A percentile compares a stretch with the other conserved stretches of the same genome.
Conservation (phyloP, 1,284 basidiomycete species). For the Irpex sp. region DNA sequence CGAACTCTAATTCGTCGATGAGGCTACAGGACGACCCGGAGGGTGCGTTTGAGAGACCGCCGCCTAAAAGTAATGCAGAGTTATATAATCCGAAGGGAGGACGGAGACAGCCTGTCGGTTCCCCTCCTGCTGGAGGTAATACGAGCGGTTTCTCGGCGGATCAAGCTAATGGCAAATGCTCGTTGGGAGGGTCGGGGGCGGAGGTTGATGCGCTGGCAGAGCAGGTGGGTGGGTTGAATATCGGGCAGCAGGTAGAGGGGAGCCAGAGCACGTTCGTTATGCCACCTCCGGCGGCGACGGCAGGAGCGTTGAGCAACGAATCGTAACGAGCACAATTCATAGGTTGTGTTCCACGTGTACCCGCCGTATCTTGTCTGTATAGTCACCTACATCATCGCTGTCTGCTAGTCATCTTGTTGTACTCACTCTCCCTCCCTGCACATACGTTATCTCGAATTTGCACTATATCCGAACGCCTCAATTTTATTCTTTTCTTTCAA, state of each 20-base stretch:
- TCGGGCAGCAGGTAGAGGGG: not conserved
- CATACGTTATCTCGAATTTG: not conserved
- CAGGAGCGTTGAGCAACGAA: not conserved
- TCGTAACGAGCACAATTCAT: not conserved
- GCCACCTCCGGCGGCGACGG: not conserved
- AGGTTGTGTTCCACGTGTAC: not conserved
- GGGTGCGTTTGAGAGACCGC: conserved; percentile 44
- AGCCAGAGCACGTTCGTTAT: not conserved
- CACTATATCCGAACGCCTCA: not conserved
- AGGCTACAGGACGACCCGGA: conserved; percentile 44
- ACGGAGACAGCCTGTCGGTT: not conserved
- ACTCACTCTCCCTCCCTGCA: not conserved
- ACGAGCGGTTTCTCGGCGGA: not conserved
- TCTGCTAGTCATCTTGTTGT: not conserved
- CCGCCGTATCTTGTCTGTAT: not conserved
- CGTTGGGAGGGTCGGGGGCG: conserved; percentile 2
- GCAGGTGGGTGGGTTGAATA: not conserved
- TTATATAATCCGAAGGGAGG: conserved; percentile 48
- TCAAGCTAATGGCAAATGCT: not conserved
- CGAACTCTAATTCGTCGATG: not conserved
- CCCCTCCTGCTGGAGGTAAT: not conserved
- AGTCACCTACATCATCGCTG: not conserved
- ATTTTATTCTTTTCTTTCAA: not conserved
- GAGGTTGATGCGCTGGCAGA: conserved; percentile 5
- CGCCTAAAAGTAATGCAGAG: conserved; percentile 47